A percentile compares a stretch with the other conserved stretches of the same genome.
phyloP scores from a whole-genome alignment of 2,329 filamentous ascomycete species.

The Dothideomycetidae sp. region DNA sequence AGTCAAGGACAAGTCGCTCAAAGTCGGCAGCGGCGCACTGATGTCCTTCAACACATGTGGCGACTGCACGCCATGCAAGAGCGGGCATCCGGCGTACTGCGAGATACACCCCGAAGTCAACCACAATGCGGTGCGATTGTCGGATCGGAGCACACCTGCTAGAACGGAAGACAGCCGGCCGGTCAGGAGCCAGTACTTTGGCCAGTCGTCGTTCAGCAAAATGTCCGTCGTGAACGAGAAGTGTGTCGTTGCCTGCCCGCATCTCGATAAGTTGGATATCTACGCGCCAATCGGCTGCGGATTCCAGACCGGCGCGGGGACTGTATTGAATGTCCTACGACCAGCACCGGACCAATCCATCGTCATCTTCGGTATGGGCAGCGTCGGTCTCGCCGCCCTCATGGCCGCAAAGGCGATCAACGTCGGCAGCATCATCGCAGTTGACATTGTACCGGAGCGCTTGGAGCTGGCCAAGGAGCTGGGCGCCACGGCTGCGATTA shows the following conservation, averaged over 20 bases:
- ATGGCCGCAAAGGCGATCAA: conserved; percentile 24
- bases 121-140: conserved; percentile 14
- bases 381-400: conserved; percentile 28
- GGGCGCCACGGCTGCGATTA: conserved; percentile 27
- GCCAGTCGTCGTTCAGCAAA: conserved; percentile 25
- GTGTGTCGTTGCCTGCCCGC: conserved; percentile 19
- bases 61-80: conserved; percentile 30
- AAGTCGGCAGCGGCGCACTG: conserved; percentile 31
- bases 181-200: conserved; percentile 23
- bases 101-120: conserved; percentile 28
- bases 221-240: conserved; percentile 19
- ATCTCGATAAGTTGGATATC: conserved; percentile 18
- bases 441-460: conserved; percentile 31
- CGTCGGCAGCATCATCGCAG: conserved; percentile 28
- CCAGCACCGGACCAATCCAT: conserved; percentile 18
- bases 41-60: conserved; percentile 31
- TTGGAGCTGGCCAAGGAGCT: conserved; percentile 31
- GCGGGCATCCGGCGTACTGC: conserved; percentile 34
- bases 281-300: conserved; percentile 31
- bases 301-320: conserved; percentile 31
- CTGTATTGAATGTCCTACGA: conserved; percentile 26
- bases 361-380: conserved; percentile 28
- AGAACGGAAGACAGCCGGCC: conserved; percentile 1
- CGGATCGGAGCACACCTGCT: conserved; percentile 1
- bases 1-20: neutral